Evolutionary conservation across 1,284 basidiomycete species (phyloP).

Genomic region (Xanthoconium separans): DNA sequence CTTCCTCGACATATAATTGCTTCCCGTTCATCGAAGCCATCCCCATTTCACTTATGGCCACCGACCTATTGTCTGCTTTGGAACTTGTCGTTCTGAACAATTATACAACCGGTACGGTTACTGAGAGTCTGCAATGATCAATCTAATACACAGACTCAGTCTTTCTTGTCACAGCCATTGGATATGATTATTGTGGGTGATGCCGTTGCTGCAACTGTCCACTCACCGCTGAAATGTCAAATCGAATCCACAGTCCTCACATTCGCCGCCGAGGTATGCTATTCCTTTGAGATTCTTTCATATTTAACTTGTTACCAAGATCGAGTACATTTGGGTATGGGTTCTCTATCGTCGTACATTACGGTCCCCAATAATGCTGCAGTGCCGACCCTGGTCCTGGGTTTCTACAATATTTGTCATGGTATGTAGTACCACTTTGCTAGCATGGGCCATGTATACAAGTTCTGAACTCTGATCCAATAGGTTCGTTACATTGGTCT

Average conservation of each 20-base stretch:
- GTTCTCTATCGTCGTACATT: neutral
- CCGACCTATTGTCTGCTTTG: neutral
- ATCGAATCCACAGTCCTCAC: neutral
- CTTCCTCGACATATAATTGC: too few relatives aligned
- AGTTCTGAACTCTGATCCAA: neutral
- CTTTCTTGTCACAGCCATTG: neutral
- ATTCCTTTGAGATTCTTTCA: neutral
- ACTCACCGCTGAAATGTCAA: neutral
- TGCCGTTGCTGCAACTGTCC: neutral
- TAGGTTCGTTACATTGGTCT: constrained; percentile 11
- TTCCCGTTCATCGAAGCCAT: too few relatives aligned
- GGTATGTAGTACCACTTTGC: neutral
- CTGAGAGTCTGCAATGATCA: too few relatives aligned
- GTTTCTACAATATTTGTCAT: constrained; percentile 14
- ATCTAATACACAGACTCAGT: neutral
- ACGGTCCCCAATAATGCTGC: neutral
- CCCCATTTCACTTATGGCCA: neutral
- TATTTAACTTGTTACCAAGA: neutral
- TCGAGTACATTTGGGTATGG: constrained; percentile 13
- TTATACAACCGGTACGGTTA: neutral
- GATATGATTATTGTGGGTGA: constrained; percentile 1
- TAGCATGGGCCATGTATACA: too few relatives aligned
- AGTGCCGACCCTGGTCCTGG: constrained; percentile 7
- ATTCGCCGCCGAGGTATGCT: constrained; percentile 3
- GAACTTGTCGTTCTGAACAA: neutral